Base-by-base conservation (phyloP, 768 basidiomycete genomes). In the Kwoniella sp. region DNA sequence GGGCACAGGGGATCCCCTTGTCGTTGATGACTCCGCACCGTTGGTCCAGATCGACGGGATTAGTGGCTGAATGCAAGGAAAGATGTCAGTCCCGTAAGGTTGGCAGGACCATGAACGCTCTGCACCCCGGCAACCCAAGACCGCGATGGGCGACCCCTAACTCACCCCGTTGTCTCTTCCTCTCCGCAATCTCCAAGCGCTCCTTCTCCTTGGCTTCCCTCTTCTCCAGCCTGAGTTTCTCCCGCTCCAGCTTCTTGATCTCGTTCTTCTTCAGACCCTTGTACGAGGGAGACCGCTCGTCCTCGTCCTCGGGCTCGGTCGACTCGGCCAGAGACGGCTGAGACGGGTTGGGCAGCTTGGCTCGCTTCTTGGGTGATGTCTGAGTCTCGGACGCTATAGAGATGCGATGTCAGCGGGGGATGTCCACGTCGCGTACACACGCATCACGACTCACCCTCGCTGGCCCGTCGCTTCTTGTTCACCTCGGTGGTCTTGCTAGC, bases 11-110 rank as follows among this genome's bases (percentile, higher is more conserved):
- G 6, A 89, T 77, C 37, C 81, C 81, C 74, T 95, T 95, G 76
- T 93, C 91, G 76, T 93, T 96, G 72, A 95, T 93, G 31, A 98
- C 93, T 44, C 93, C 91, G 64, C 93, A 98, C 60, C 95, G 91
- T 50, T 82, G 84, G 77, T 95, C 89, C 59, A 84, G 83, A 75
- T 96, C 86, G 43, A 93, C 83, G 3, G 91, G 90, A 1, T 88
- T 70, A 15, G 49, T 45, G 11, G 52, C 68, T 71, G 34, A 1
- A 28, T 31, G 20, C 5, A 27, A 65, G 9, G 14, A 20, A 19
- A 31, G 27, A 29, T 12, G 20, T 8, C 9, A 11, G 31, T 32
- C 31, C 31, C 15, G n/a, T 37, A 37, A 37, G 20, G 36, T 7
- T 32, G 31, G 15, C 31, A 32, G 31, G 38, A 39, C 8, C 38